Conservation (phyloP, 163 green algal genomes). For the Scenedesmus sp. region DNA sequence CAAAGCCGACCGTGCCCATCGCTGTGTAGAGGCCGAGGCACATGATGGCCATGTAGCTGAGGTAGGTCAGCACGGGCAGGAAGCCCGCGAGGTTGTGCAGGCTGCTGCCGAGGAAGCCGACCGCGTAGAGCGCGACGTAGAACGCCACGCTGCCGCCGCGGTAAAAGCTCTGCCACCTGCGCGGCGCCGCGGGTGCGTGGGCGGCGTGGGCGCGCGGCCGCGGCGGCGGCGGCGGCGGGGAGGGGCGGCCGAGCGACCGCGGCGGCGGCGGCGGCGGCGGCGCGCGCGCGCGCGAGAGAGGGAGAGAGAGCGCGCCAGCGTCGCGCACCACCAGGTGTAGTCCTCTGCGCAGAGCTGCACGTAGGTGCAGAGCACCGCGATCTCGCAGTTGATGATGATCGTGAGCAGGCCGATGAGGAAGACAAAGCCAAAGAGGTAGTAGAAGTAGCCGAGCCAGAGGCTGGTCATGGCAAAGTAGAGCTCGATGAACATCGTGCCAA, state of each 20-base stretch:
- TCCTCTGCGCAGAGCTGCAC: slow-evolving; percentile 97
- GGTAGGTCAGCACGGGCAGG: slow-evolving; percentile 83
- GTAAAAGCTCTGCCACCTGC: slow-evolving; percentile 89
- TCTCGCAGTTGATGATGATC: slow-evolving; percentile 93
- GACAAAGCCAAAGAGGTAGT: slow-evolving; percentile 98
- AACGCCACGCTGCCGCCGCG: slow-evolving; percentile 87
- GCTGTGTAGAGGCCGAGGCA: slow-evolving; percentile 87
- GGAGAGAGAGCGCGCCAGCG: too few relatives aligned
- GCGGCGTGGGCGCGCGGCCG: not conserved
- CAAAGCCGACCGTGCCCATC: slow-evolving; percentile 79
- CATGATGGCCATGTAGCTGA: slow-evolving; percentile 92
- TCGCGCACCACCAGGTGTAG: slow-evolving; percentile 95
- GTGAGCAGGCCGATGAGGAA: slow-evolving; percentile 90
- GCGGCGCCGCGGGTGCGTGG: too few relatives aligned
- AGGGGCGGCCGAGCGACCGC: too few relatives aligned
- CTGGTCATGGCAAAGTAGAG: slow-evolving; percentile 97
- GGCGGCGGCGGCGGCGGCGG: too few relatives aligned
- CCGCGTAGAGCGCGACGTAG: slow-evolving; percentile 90
- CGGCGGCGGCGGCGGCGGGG: not conserved
- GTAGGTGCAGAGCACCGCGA: slow-evolving; percentile 91
- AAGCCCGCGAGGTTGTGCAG: slow-evolving; percentile 64
- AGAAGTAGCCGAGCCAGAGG: slow-evolving; percentile 97
- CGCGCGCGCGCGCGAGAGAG: too few relatives aligned
- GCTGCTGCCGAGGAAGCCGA: slow-evolving; percentile 75
- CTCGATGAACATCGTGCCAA: slow-evolving; percentile 98